Base-by-base conservation (phyloP, 2,329 filamentous ascomycete genomes). In the Calonectria hawksworthii region DNA sequence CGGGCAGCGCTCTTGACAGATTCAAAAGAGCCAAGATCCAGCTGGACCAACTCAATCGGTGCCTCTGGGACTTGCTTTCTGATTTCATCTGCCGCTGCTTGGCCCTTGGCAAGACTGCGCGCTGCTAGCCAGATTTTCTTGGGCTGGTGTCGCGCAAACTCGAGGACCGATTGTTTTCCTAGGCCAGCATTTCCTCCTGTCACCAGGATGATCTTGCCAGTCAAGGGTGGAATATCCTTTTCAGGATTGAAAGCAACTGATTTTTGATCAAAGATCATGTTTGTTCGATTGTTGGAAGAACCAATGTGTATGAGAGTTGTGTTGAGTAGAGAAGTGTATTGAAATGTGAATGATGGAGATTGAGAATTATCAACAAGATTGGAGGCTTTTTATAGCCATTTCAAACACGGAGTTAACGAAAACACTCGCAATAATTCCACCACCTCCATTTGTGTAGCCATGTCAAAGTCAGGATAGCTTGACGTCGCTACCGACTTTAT, bases 151-250 rank as follows among this genome's bases (percentile, higher is more conserved):
- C 72, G 72, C 6, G 71, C 52, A 54, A 73, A 75, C 28, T 79
- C 66, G 18, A 74, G 68, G 9, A 76, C 70, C 1, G 66, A 56
- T 38, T 79, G 73, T 28, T 74, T 73, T 6, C 77, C 75, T 4
- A 78, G 64, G 16, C 96, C 96, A 83, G 94, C 89, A 54, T 95
- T 95, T 82, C 94, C 96, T 68, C 96, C 96, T 0, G 96, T 98
- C 21, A 98, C 93, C 28, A 98, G 89, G 54, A 92, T 94, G 16
- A 95, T 93, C 82, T 93, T 93, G 74, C 92, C 94, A 83, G 96
- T 92, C 36, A 98, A 90, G 8, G 94, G 95, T 6, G 83, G 79
- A 44, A 90, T 88, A 76, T 89, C 87, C 23, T 63, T 76, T 7
- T 76, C 52, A 0, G 80, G 75, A 23, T 74, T 56, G 65, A 80